These are phyloP conservation scores for Entomortierella lignicola DNA, from an alignment of 192 early-diverging fungal species.

Conservation along the genomic window DNA sequence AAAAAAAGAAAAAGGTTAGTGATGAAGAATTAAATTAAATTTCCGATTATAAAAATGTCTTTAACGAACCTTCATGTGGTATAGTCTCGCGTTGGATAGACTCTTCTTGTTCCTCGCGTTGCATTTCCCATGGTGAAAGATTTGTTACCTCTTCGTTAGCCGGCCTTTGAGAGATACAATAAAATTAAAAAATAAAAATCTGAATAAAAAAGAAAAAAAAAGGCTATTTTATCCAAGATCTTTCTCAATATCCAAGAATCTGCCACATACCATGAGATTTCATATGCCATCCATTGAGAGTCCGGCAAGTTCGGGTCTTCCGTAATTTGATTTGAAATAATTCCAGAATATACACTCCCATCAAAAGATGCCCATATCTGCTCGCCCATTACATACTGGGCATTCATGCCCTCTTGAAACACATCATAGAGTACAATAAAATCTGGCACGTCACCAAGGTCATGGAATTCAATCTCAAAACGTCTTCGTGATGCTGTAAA, in stretches of 20 bases:
- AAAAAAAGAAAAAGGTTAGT: no score
- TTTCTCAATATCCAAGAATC: not conserved
- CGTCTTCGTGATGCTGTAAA: conserved; percentile 42
- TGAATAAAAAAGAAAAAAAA: no score
- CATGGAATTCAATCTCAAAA: conserved; percentile 73
- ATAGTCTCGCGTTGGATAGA: conserved; percentile 28
- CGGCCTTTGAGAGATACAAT: conserved; percentile 18
- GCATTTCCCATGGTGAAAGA: conserved; percentile 54
- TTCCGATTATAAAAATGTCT: no score
- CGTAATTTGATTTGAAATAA: conserved; percentile 59
- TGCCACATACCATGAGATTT: conserved; percentile 58
- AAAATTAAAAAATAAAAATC: not conserved
- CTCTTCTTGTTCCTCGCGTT: conserved; percentile 41
- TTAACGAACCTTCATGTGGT: conserved; percentile 65
- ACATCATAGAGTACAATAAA: conserved; percentile 74
- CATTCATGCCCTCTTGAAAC: conserved; percentile 68
- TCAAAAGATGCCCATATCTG: conserved; percentile 73
- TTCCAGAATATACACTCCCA: conserved; percentile 68
- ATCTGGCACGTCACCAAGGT: conserved; percentile 75
- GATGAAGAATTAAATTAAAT: no score
- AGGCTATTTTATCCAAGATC: no score
- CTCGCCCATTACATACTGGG: conserved; percentile 59
- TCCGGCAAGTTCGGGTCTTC: conserved; percentile 56
- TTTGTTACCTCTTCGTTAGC: conserved; percentile 36
- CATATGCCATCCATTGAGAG: conserved; percentile 64